Conservation (phyloP, 1,284 basidiomycete species). For the Boletus coffeatus region DNA sequence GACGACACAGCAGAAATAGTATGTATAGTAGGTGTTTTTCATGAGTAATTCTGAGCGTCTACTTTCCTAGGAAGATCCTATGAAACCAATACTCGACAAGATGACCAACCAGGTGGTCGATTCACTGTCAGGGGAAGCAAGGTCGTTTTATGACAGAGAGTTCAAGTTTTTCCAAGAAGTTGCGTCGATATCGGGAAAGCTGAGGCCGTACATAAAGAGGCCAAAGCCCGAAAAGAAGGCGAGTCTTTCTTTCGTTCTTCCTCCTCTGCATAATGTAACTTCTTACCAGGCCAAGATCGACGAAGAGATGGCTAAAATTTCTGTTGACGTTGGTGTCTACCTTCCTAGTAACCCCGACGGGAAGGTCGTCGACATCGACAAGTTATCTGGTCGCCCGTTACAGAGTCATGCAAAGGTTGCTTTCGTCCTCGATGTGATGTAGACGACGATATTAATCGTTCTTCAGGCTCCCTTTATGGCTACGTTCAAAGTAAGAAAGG, state of each 20-base stretch:
- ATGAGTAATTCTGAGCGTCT: conserved; percentile 2
- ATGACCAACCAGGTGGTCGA: conserved; percentile 82
- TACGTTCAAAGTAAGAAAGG: conserved; percentile 96
- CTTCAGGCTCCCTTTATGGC: conserved; percentile 99
- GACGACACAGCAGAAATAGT: conserved; percentile 86
- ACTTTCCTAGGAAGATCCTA: conserved; percentile 71
- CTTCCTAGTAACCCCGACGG: conserved; percentile 98
- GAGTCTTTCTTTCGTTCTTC: conserved; percentile 1
- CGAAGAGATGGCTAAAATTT: conserved; percentile 98
- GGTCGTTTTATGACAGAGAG: conserved; percentile 90
- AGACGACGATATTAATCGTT: conserved; percentile 1
- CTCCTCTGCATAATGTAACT: conserved; percentile 1
- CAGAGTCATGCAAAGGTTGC: conserved; percentile 95
- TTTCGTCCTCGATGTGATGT: not conserved
- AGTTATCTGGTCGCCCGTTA: conserved; percentile 91
- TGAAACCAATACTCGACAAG: conserved; percentile 91
- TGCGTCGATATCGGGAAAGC: conserved; percentile 95
- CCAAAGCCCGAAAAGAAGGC: conserved; percentile 97
- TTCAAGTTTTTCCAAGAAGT: conserved; percentile 97
- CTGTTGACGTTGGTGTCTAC: conserved; percentile 92
- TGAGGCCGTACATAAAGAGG: conserved; percentile 97
- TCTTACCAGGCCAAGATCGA: conserved; percentile 87
- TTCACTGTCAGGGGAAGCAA: conserved; percentile 88
- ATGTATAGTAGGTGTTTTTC: conserved; percentile 25
- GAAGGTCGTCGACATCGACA: conserved; percentile 92